Percentiles rank a stretch among this genome's conserved stretches.
phyloP scores from a whole-genome alignment of 192 early-diverging fungal species.

The Gigaspora rosea region DNA sequence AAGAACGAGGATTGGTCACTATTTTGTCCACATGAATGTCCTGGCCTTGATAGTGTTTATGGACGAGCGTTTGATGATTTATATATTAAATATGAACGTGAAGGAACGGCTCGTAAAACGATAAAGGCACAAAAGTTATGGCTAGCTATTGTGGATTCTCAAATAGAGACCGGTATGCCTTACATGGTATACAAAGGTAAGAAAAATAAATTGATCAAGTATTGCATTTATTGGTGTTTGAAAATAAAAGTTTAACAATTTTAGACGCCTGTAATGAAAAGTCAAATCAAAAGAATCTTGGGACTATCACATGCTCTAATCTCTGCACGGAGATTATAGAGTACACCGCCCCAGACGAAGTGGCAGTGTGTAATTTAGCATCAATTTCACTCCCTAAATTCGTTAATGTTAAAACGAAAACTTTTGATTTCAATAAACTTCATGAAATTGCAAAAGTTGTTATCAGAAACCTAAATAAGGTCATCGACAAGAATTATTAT shows the following conservation, averaged over 20 bases:
- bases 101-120: conserved; percentile 84
- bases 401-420: conserved; percentile 58
- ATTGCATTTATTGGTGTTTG: too few species aligned
- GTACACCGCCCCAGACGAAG: conserved; percentile 93
- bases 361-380: conserved; percentile 97
- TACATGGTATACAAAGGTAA: conserved; percentile 93
- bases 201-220: too few species aligned
- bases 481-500: conserved; percentile 98
- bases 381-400: conserved; percentile 90
- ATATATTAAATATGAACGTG: conserved; percentile 81
- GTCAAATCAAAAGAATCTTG: conserved; percentile 98
- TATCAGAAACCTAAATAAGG: conserved; percentile 91
- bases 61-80: conserved; percentile 90
- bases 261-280: conserved; percentile 96
- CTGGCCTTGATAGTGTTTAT: conserved; percentile 88
- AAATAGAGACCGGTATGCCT: conserved; percentile 96
- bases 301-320: conserved; percentile 98
- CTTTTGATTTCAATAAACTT: conserved; percentile 85
- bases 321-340: conserved; percentile 98
- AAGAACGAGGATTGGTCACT: conserved; percentile 91
- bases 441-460: conserved; percentile 86
- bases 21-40: conserved; percentile 94
- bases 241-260: too few species aligned
- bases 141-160: conserved; percentile 93
- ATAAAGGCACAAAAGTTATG: conserved; percentile 98